Evolutionary conservation across 1,284 basidiomycete species (phyloP).

Genomic region (Rhodotorula sp.): DNA sequence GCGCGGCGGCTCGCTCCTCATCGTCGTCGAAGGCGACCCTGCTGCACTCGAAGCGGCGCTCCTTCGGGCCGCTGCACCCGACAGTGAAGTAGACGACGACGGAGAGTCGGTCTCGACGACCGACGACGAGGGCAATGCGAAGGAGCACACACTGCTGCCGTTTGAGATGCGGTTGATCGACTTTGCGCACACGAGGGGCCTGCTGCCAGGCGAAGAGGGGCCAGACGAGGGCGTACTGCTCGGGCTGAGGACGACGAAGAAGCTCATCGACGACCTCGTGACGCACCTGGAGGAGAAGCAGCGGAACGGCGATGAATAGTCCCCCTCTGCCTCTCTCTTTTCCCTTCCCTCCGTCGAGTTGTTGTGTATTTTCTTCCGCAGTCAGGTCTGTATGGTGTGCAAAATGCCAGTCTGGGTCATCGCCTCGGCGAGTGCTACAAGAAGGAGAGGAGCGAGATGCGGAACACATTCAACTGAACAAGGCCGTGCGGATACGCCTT

Average conservation of each 20-base stretch:
- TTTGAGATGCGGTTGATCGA: constrained; percentile 80
- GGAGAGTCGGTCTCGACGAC: constrained; percentile 42
- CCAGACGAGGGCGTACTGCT: constrained; percentile 73
- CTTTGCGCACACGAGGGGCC: constrained; percentile 81
- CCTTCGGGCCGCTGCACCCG: constrained; percentile 50
- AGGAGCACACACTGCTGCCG: constrained; percentile 57
- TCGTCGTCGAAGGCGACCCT: constrained; percentile 78
- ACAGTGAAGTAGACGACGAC: constrained; percentile 53
- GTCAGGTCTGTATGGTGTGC: too few species aligned
- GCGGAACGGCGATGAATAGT: neutral
- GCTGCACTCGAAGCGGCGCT: constrained; percentile 55
- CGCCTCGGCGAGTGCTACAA: too few species aligned
- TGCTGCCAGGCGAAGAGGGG: constrained; percentile 64
- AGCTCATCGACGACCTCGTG: constrained; percentile 59
- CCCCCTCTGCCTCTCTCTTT: neutral
- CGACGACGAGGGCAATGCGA: constrained; percentile 49
- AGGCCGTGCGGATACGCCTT: too few species aligned
- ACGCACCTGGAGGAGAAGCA: constrained; percentile 42
- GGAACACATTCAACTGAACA: too few species aligned
- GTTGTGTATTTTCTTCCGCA: too few species aligned
- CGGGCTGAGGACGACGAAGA: constrained; percentile 67
- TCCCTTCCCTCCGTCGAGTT: neutral
- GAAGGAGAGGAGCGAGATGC: too few species aligned
- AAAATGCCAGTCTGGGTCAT: too few species aligned
- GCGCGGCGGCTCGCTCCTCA: constrained; percentile 75